These are phyloP conservation scores for Fraxinus xanthoxyloides DNA, from an alignment of 305 asterid genomes.

Conservation along the genomic window DNA sequence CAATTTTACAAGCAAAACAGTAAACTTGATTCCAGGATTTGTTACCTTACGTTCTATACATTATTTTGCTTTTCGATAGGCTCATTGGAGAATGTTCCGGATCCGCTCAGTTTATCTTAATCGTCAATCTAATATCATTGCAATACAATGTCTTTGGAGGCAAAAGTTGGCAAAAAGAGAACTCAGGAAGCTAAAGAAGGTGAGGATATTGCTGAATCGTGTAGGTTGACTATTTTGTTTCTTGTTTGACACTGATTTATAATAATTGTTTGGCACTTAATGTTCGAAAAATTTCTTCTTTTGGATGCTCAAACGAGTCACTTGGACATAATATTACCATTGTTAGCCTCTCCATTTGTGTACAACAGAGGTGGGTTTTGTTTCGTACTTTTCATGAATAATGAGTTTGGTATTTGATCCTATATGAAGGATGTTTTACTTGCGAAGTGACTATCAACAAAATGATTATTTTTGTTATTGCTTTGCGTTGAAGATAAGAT, in stretches of 20 bases:
- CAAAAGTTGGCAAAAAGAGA: slow-evolving; percentile 85
- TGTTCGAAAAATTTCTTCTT: not conserved
- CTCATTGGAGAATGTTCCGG: slow-evolving; percentile 86
- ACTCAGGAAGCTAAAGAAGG: slow-evolving; percentile 86
- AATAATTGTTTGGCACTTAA: not conserved
- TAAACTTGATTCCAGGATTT: not conserved
- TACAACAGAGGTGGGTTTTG: not conserved
- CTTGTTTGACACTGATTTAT: slow-evolving; percentile 13
- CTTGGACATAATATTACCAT: not conserved
- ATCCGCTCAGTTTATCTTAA: slow-evolving; percentile 61
- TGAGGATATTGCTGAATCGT: slow-evolving; percentile 27
- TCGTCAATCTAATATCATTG: slow-evolving; percentile 75
- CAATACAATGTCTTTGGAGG: slow-evolving; percentile 96
- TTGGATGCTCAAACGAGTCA: slow-evolving; percentile 8
- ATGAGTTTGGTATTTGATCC: not conserved
- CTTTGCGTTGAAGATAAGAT: not conserved
- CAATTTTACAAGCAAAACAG: not conserved
- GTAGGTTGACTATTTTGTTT: not conserved
- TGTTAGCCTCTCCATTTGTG: not conserved
- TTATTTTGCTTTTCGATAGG: slow-evolving; percentile 45
- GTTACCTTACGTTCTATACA: slow-evolving; percentile 13
- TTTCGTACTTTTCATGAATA: not conserved
- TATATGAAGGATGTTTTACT: not conserved
- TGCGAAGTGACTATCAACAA: not conserved
- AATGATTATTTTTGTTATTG: not conserved